These are phyloP conservation scores for Ochetophila trinervis DNA, from an alignment of 306 rosid genomes.

Conservation along the genomic window DNA sequence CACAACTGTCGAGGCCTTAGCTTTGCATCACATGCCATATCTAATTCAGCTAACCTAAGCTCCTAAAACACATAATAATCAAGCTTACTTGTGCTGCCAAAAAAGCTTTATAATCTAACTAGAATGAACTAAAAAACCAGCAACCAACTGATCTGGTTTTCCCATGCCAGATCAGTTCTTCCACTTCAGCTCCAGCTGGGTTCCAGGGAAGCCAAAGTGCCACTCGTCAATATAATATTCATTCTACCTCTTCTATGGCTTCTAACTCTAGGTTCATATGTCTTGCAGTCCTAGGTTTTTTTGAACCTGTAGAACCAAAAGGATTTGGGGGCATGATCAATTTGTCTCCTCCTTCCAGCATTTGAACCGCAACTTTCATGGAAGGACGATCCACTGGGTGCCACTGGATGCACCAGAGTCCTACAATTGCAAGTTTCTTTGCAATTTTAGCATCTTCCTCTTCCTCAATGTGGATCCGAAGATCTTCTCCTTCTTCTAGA, in stretches of 20 bases:
- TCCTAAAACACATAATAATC: no score
- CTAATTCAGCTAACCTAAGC: no score
- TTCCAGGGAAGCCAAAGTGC: no score
- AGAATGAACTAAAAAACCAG: no score
- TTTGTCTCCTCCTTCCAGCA: conserved; percentile 13
- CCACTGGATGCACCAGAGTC: conserved; percentile 19
- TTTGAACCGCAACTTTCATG: conserved; percentile 12
- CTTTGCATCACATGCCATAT: no score
- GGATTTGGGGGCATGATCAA: conserved; percentile 16
- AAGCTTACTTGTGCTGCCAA: no score
- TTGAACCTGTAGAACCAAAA: conserved; percentile 1
- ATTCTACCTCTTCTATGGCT: neutral
- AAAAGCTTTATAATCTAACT: no score
- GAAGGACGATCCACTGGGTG: conserved; percentile 9
- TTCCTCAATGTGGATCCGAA: neutral
- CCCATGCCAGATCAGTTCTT: no score
- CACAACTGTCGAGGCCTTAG: no score
- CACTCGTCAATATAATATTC: no score
- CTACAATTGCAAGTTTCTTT: conserved; percentile 12
- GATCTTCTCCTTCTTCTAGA: conserved; percentile 14
- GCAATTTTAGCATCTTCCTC: conserved; percentile 11
- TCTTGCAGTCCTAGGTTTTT: neutral
- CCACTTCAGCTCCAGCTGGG: no score
- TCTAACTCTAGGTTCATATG: neutral
- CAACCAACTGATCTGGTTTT: no score